Percentiles rank a stretch among this genome's conserved stretches.
Evolutionary conservation across 768 basidiomycete genomes (phyloP).

Genomic region (Tricholoma terreum): DNA sequence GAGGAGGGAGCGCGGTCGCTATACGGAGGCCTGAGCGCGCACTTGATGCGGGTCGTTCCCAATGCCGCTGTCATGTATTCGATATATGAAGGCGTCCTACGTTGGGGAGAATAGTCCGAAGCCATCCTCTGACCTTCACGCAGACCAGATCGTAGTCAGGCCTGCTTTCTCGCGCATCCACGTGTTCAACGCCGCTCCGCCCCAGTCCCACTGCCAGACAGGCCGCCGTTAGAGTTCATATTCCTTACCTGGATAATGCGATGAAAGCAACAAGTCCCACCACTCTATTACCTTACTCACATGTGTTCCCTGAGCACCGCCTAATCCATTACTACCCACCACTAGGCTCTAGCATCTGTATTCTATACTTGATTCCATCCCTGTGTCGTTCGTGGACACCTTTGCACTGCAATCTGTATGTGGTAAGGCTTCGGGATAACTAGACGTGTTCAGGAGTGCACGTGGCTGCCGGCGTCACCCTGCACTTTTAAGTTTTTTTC

Average conservation of each 20-base stretch:
- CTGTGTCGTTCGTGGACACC: no score
- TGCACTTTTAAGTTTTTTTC: no score
- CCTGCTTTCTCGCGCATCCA: not conserved
- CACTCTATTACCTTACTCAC: not conserved
- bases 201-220: not conserved
- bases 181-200: not conserved
- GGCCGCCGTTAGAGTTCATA: not conserved
- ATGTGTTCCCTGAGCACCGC: not conserved
- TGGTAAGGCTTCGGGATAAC: no score
- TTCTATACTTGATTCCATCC: not conserved
- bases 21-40: constrained; percentile 91
- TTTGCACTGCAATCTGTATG: no score
- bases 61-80: constrained; percentile 97
- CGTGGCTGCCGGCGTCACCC: no score
- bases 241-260: not conserved
- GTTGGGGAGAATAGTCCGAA: constrained; percentile 43
- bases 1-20: constrained; percentile 88
- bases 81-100: constrained; percentile 84
- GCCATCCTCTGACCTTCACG: no score
- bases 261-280: not conserved
- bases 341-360: constrained; percentile 3
- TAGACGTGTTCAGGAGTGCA: no score
- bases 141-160: no score
- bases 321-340: not conserved
- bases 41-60: constrained; percentile 94